These are phyloP conservation scores for Mycosphaerelloides madeirae DNA, from an alignment of 2,329 filamentous ascomycete genomes.

Conservation along the genomic window DNA sequence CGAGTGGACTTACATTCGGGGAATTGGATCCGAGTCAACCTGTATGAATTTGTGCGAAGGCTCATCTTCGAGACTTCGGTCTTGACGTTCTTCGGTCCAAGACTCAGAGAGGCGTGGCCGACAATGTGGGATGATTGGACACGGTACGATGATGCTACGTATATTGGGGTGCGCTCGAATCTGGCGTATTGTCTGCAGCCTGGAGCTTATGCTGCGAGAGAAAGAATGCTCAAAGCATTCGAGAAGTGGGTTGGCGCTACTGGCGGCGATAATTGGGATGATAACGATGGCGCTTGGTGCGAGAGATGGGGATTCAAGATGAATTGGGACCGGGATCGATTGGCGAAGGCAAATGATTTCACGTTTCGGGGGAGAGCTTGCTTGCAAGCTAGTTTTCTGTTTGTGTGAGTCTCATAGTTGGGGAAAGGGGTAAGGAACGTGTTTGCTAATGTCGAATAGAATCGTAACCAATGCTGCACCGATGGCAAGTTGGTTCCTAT, in stretches of 20 bases:
- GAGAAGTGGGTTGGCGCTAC: constrained; percentile 7
- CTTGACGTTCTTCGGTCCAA: constrained; percentile 10
- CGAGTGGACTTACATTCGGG: constrained; percentile 3
- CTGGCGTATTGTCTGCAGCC: constrained; percentile 7
- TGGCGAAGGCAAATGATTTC: constrained; percentile 6
- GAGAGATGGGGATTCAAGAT: constrained; percentile 12
- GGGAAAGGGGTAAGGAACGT: no score
- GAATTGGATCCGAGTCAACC: constrained; percentile 5
- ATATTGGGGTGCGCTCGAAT: constrained; percentile 11
- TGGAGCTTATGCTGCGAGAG: constrained; percentile 5
- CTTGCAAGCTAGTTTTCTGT: constrained; percentile 15
- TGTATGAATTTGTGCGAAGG: constrained; percentile 8
- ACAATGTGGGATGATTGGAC: constrained; percentile 13
- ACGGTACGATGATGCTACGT: constrained; percentile 7
- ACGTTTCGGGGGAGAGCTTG: constrained; percentile 8
- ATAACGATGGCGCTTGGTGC: constrained; percentile 7
- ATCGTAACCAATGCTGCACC: constrained; percentile 9
- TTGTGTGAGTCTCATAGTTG: constrained; percentile 3
- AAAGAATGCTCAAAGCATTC: constrained; percentile 10
- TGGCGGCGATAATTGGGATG: constrained; percentile 1
- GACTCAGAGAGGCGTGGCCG: constrained; percentile 7
- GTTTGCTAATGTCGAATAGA: not conserved
- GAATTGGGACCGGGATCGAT: constrained; percentile 11
- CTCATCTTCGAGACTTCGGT: constrained; percentile 12
- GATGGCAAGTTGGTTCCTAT: constrained; percentile 7